Conservation (phyloP, 1,284 basidiomycete species). For the Trametes sp. region DNA sequence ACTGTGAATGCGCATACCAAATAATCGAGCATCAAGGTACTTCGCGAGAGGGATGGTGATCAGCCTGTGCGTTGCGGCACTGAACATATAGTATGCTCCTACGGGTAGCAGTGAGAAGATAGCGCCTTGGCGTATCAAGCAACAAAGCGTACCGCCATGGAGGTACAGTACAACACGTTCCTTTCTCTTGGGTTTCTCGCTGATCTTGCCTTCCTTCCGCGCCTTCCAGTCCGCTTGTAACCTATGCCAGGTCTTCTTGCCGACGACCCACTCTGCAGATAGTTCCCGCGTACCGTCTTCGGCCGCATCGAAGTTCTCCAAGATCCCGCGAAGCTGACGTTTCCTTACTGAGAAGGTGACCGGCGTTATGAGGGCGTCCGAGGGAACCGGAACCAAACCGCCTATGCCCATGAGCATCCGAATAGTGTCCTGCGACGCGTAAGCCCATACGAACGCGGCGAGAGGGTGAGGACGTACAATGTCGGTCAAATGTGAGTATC, state of each 20-base stretch:
- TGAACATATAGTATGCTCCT: slow-evolving; percentile 95
- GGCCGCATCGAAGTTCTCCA: slow-evolving; percentile 76
- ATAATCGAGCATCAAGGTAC: slow-evolving; percentile 91
- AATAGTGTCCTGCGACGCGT: slow-evolving; percentile 61
- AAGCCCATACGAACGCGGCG: slow-evolving; percentile 9
- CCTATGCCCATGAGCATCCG: slow-evolving; percentile 85
- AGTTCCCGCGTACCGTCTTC: slow-evolving; percentile 84
- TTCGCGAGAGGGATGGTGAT: slow-evolving; percentile 94
- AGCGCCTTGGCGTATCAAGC: background rate
- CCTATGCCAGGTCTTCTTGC: slow-evolving; percentile 88
- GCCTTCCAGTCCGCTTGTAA: slow-evolving; percentile 86
- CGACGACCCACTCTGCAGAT: slow-evolving; percentile 96
- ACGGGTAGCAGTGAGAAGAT: background rate
- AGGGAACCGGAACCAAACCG: slow-evolving; percentile 87
- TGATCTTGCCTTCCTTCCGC: slow-evolving; percentile 29
- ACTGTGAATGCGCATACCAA: slow-evolving; percentile 64
- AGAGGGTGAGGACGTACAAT: slow-evolving; percentile 61
- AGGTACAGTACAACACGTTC: slow-evolving; percentile 92
- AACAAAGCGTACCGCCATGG: slow-evolving; percentile 78
- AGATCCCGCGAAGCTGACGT: slow-evolving; percentile 78
- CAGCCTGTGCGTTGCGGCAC: slow-evolving; percentile 92
- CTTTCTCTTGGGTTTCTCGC: slow-evolving; percentile 49
- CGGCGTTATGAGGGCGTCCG: slow-evolving; percentile 94
- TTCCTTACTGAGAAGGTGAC: slow-evolving; percentile 89
- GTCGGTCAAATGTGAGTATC: slow-evolving; percentile 87